Percentiles rank a stretch among this genome's conserved stretches.
Evolutionary conservation across 2,329 filamentous ascomycete species (phyloP).

Genomic region (Alternaria sp.): DNA sequence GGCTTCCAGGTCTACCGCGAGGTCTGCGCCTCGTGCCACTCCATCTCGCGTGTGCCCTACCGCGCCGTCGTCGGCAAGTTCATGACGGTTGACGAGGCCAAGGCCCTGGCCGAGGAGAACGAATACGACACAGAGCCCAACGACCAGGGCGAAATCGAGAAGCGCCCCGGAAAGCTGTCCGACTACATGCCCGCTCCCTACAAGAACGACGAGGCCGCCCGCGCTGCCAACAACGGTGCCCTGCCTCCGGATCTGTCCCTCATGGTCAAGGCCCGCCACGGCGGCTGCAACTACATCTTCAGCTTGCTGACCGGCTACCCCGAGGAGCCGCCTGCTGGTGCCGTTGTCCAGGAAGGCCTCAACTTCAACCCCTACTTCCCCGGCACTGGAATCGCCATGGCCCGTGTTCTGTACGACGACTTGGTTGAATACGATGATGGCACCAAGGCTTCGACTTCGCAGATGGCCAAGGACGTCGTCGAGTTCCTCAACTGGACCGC

Average conservation of each 20-base stretch:
- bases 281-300: slow-evolving; percentile 99
- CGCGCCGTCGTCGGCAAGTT: slow-evolving; percentile 87
- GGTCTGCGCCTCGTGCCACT: slow-evolving; percentile 98
- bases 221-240: slow-evolving; percentile 97
- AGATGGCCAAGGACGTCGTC: slow-evolving; percentile 99
- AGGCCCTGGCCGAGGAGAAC: slow-evolving; percentile 95
- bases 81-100: slow-evolving; percentile 97
- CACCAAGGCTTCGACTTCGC: slow-evolving; percentile 90
- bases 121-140: slow-evolving; percentile 99
- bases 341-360: slow-evolving; percentile 81
- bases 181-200: slow-evolving; percentile 95
- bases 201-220: slow-evolving; percentile 98
- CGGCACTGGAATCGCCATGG: slow-evolving; percentile 98
- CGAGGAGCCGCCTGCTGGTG: slow-evolving; percentile 91
- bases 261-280: slow-evolving; percentile 97
- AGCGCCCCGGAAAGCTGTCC: slow-evolving; percentile 97
- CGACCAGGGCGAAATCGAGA: slow-evolving; percentile 96
- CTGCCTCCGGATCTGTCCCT: slow-evolving; percentile 96
- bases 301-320: slow-evolving; percentile 95
- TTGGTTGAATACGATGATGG: slow-evolving; percentile 98
- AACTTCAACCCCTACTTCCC: slow-evolving; percentile 99
- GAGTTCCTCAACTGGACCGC: slow-evolving; percentile 99
- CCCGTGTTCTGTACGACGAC: slow-evolving; percentile 95
- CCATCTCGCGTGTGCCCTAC: slow-evolving; percentile 91
- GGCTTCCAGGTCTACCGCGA: slow-evolving; percentile 99